Evolutionary conservation across 805 yeast species (phyloP).

Genomic region (Saturnispora sanitii): DNA sequence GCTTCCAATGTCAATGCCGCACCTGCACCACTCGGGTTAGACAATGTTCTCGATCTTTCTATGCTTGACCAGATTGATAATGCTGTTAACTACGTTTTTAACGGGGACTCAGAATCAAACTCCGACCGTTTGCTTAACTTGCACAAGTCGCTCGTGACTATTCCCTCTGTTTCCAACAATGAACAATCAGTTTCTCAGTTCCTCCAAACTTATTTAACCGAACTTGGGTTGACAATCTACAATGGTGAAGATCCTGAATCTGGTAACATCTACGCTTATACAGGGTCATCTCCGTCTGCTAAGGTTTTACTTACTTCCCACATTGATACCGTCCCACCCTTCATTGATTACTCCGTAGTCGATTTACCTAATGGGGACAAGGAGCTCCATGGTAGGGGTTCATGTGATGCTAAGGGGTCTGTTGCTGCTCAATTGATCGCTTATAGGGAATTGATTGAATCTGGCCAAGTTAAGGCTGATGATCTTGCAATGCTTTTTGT

Average conservation of each 20-base stretch:
- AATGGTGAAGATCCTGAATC: slow-evolving; percentile 1
- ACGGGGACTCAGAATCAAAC: no score
- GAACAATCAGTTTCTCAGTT: slow-evolving; percentile 32
- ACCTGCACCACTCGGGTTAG: no score
- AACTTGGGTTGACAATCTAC: slow-evolving; percentile 34
- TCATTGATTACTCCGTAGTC: slow-evolving; percentile 35
- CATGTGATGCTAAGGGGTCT: slow-evolving; percentile 64
- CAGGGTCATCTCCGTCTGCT: slow-evolving; percentile 35
- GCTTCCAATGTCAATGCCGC: no score
- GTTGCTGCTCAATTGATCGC: slow-evolving; percentile 55
- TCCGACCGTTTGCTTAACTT: slow-evolving; percentile 23
- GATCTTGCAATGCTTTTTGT: slow-evolving; percentile 53
- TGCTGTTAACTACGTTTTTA: no score
- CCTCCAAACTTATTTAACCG: slow-evolving; percentile 33
- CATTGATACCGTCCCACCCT: slow-evolving; percentile 68
- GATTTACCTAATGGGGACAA: slow-evolving; percentile 26
- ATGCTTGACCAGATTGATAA: no score
- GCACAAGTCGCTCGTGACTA: slow-evolving; percentile 28
- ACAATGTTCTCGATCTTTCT: no score
- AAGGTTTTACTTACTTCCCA: slow-evolving; percentile 47
- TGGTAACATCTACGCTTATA: slow-evolving; percentile 45
- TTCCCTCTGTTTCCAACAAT: slow-evolving; percentile 28
- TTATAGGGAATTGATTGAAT: slow-evolving; percentile 34
- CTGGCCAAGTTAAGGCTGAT: slow-evolving; percentile 35
- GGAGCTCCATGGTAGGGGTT: slow-evolving; percentile 54